phyloP scores from a whole-genome alignment of 257 asterid genomes.

The Capsicum baccatum region DNA sequence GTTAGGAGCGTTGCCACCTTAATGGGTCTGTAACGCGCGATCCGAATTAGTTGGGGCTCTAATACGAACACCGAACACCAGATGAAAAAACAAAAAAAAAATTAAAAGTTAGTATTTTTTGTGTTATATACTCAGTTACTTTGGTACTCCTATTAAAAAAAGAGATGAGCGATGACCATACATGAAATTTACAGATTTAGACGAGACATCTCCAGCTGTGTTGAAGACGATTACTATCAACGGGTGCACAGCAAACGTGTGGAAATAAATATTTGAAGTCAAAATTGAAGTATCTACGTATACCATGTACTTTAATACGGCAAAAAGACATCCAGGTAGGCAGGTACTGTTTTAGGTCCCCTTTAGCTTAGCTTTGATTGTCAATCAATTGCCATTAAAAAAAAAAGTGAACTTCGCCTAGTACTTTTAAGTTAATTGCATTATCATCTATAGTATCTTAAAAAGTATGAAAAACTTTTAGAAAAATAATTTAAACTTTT shows the following conservation, averaged over 20 bases:
- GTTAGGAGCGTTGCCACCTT: no score
- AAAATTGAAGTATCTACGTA: background rate
- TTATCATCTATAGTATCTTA: no score
- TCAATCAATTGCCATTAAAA: background rate
- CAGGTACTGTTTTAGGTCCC: background rate
- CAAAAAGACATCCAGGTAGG: background rate
- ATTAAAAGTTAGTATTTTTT: no score
- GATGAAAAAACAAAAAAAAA: no score
- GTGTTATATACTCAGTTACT: no score
- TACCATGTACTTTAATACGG: background rate
- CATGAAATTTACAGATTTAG: background rate
- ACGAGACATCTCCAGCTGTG: background rate
- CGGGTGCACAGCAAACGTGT: background rate
- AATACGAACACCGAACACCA: no score
- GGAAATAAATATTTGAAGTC: background rate
- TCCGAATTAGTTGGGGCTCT: no score
- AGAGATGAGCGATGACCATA: no score
- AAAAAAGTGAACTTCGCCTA: background rate
- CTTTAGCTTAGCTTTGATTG: background rate
- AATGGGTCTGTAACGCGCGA: no score
- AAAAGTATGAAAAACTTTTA: no score
- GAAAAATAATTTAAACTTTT: no score
- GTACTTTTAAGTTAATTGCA: background rate
- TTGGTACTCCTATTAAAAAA: no score
- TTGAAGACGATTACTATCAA: background rate